These are phyloP conservation scores for Dactylellina drechsleri DNA, from an alignment of 2,329 filamentous ascomycete genomes.

Conservation along the genomic window DNA sequence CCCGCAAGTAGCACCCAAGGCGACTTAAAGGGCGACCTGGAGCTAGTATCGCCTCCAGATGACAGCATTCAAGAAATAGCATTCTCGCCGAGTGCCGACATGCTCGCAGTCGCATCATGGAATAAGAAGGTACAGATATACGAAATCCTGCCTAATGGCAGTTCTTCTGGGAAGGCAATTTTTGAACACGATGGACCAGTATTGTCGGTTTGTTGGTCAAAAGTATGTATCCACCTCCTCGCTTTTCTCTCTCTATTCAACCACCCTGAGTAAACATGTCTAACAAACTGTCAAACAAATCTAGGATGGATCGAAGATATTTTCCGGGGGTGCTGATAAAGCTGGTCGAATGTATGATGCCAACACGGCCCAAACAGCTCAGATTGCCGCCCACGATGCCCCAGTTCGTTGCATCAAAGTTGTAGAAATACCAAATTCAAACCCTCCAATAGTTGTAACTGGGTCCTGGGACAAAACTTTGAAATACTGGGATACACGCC, in stretches of 20 bases:
- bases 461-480: constrained; percentile 92
- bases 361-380: constrained; percentile 71
- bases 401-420: constrained; percentile 82
- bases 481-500: constrained; percentile 86
- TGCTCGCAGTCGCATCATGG: constrained; percentile 92
- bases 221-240: constrained; percentile 68
- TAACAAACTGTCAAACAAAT: constrained; percentile 17
- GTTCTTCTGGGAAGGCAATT: constrained; percentile 83
- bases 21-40: constrained; percentile 88
- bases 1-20: constrained; percentile 78
- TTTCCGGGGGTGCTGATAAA: constrained; percentile 90
- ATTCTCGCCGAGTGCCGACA: constrained; percentile 81
- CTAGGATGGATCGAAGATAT: constrained; percentile 89
- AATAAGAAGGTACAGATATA: constrained; percentile 98
- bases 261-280: background rate
- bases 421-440: constrained; percentile 74
- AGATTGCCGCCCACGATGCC: constrained; percentile 85
- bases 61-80: constrained; percentile 89
- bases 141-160: constrained; percentile 80
- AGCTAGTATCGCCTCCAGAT: constrained; percentile 79
- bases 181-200: constrained; percentile 89
- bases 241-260: background rate
- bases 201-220: constrained; percentile 85
- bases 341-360: constrained; percentile 89
- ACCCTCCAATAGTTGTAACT: constrained; percentile 84